Conservation (phyloP, 768 basidiomycete species). For the Macrolepiota dolichaula region DNA sequence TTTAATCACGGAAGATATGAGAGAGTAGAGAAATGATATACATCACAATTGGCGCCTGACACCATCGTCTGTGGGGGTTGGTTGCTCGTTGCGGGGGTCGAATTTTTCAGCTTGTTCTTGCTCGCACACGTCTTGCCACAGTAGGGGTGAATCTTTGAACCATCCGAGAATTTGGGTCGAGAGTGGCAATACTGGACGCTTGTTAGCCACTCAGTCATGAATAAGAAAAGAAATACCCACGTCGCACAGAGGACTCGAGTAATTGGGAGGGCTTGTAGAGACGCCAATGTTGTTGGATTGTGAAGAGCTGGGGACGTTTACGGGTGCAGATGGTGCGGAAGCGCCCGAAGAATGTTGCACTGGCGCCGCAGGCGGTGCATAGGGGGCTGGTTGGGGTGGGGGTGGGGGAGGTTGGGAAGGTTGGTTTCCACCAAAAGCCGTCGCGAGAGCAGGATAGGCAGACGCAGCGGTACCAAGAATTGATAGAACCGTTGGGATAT, state of each 20-base stretch:
- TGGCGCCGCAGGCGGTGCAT: conserved; percentile 23
- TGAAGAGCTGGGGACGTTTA: conserved; percentile 24
- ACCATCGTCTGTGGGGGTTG: conserved; percentile 2
- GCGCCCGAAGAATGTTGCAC: conserved; percentile 18
- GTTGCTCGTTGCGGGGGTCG: conserved; percentile 1
- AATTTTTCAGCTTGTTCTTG: conserved; percentile 30
- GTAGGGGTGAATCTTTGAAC: conserved; percentile 51
- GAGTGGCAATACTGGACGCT: conserved; percentile 46
- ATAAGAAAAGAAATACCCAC: conserved; percentile 29
- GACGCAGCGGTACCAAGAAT: conserved; percentile 25
- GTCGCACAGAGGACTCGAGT: conserved; percentile 43
- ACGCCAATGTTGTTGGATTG: conserved; percentile 21
- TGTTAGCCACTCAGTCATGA: conserved; percentile 6
- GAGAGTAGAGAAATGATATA: conserved; percentile 1
- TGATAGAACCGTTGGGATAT: conserved; percentile 43
- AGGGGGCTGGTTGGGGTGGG: conserved; percentile 17
- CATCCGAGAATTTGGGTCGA: conserved; percentile 55
- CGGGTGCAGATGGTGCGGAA: conserved; percentile 28
- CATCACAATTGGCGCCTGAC: conserved; percentile 16
- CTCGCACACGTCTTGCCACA: conserved; percentile 59
- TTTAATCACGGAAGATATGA: neutral
- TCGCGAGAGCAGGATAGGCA: conserved; percentile 22
- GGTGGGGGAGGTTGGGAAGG: conserved; percentile 17
- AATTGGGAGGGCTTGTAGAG: conserved; percentile 25
- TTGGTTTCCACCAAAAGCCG: conserved; percentile 24